Conservation (phyloP, 2,329 filamentous ascomycete genomes). For the Akanthomyces muscarius region DNA sequence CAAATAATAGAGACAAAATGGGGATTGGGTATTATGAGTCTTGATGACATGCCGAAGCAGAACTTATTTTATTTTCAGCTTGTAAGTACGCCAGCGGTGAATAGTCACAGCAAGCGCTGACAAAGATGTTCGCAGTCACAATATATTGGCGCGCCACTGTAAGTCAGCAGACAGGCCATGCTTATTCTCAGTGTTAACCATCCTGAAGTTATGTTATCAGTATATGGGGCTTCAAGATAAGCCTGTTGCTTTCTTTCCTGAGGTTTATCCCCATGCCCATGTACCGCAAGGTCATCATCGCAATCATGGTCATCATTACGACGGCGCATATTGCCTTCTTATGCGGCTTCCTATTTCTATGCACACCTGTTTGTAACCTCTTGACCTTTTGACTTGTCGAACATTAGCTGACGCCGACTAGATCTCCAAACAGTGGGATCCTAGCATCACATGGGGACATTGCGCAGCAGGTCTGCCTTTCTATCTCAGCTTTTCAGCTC, state of each 20-base stretch:
- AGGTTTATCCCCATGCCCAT: conserved; percentile 39
- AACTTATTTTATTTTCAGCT: conserved; percentile 39
- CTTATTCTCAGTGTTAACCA: neutral
- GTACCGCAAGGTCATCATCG: conserved; percentile 33
- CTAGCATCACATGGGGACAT: conserved; percentile 30
- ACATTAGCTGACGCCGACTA: neutral
- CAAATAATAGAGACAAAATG: conserved; percentile 38
- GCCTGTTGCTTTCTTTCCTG: conserved; percentile 41
- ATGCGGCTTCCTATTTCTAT: conserved; percentile 34
- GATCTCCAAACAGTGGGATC: conserved; percentile 40
- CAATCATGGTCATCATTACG: conserved; percentile 32
- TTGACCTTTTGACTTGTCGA: too few relatives aligned
- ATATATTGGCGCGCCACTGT: conserved; percentile 42
- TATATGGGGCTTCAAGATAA: conserved; percentile 45
- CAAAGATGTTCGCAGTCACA: conserved; percentile 27
- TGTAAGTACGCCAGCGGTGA: conserved; percentile 10
- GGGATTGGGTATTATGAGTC: conserved; percentile 35
- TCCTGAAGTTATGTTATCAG: conserved; percentile 35
- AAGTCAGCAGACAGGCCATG: conserved; percentile 16
- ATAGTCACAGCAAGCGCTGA: neutral
- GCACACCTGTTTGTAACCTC: conserved; percentile 28
- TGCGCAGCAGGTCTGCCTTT: conserved; percentile 40
- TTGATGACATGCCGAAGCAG: conserved; percentile 34
- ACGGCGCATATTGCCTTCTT: conserved; percentile 39
- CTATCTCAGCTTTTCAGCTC: conserved; percentile 39